phyloP scores from a whole-genome alignment of 495 filamentous ascomycete genomes.

The Parachaetomium inaequale region DNA sequence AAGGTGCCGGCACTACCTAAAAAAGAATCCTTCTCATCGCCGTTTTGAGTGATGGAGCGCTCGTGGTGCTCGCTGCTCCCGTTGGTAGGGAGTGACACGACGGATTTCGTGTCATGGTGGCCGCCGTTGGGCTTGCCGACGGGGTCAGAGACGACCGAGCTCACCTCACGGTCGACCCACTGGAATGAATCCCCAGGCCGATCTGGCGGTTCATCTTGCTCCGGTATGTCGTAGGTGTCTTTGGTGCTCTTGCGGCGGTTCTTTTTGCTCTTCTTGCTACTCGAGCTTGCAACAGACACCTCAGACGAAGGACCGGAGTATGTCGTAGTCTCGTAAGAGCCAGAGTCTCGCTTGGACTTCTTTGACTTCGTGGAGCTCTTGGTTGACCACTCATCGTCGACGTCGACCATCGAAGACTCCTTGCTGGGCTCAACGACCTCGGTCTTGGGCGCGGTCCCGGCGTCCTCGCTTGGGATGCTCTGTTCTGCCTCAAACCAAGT shows the following conservation, averaged over 20 bases:
- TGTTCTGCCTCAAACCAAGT: not conserved
- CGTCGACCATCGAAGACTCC: conserved; percentile 3
- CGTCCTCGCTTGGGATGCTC: not conserved
- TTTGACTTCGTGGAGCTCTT: conserved; percentile 25
- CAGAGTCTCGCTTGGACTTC: conserved; percentile 32
- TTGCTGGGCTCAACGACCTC: conserved; percentile 10
- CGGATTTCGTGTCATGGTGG: conserved; percentile 40
- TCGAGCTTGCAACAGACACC: conserved; percentile 25
- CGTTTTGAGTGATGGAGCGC: conserved; percentile 25
- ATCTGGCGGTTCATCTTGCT: conserved; percentile 36
- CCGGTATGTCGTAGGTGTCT: conserved; percentile 30
- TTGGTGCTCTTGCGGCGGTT: conserved; percentile 31
- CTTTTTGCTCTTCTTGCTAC: conserved; percentile 30
- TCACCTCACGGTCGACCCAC: conserved; percentile 36
- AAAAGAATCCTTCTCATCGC: conserved; percentile 51
- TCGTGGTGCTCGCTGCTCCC: conserved; percentile 27
- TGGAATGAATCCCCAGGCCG: conserved; percentile 28
- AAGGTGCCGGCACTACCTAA: conserved; percentile 60
- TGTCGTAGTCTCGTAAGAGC: conserved; percentile 27
- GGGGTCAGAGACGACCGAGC: conserved; percentile 43
- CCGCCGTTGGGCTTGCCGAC: conserved; percentile 31
- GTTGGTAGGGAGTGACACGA: conserved; percentile 40
- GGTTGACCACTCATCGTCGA: conserved; percentile 24
- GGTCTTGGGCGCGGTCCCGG: not conserved
- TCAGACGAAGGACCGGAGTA: conserved; percentile 32